Evolutionary conservation across 2,329 filamentous ascomycete genomes (phyloP), one percentile per base, ranked within the genome.

Genomic region (Aspergillus neoniger): DNA sequence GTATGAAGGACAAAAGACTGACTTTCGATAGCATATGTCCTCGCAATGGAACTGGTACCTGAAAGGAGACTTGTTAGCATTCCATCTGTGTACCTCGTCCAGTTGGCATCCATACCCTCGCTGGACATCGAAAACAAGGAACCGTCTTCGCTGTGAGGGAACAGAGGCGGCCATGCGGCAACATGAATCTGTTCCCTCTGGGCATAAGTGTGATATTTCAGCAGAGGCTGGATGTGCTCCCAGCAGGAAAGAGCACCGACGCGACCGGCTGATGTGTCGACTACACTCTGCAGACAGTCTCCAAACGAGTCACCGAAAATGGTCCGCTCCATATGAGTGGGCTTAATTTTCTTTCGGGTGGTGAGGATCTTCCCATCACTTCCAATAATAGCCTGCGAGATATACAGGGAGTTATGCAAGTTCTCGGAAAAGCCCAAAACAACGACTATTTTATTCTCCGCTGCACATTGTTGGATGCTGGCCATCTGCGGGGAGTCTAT

Each of bases 1-100:
- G 74, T 74, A 63, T 85, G 83, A 3, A 87, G 77, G 1, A 88
- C 85, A 61, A 82, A 88, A 0, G 81, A 71, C 8, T 77, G 76
- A 1, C 82, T 80, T 67, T 88, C 86, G 8, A 87, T 80, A 1
- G 85, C 85, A 64, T 86, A 86, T 0, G 80, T 78, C 61, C 82
- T 82, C 0, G 83, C 81, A 1, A 85, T 73, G 48, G 54, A 67
- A 77, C 30, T 76, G 77, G 58, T 76, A 79, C 4, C 63, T 62
- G 32, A 14, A 2, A 36, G 32, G 14, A 12, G 17, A 21, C 6
- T 6, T 44, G 17, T 44, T 21, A 44, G 19, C 4, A 21, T 23
- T 44, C 9, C 39, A 23, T 14, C 15, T 12, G 14, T 8, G 21
- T 14, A 14, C 5, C 8, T 6, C 10, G 5, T 19, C 12, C 10